phyloP scores from a whole-genome alignment of 371 early-diverging fungal species.

The Mucor ambiguus region DNA sequence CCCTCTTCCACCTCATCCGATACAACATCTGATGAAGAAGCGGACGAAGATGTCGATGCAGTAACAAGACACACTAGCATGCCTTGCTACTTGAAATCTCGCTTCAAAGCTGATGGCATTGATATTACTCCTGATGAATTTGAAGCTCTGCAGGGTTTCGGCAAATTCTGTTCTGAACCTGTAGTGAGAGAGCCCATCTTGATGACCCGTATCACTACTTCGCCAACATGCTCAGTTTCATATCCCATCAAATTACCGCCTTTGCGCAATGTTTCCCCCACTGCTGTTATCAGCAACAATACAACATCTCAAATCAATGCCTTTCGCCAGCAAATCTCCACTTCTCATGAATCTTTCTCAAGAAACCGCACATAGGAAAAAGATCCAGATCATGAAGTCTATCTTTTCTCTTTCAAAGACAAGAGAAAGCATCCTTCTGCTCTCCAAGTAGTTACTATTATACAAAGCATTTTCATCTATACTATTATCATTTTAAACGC shows the following conservation, averaged over 20 bases:
- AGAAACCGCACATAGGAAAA: constrained; percentile 4
- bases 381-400: neutral
- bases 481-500: constrained; percentile 3
- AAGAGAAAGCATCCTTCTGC: too few species aligned
- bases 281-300: neutral
- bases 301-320: constrained; percentile 14
- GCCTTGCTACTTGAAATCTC: neutral
- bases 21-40: constrained; percentile 1
- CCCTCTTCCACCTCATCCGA: constrained; percentile 7
- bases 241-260: constrained; percentile 18
- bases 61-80: neutral
- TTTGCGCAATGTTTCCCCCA: constrained; percentile 5
- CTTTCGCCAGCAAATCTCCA: constrained; percentile 21
- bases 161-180: constrained; percentile 39
- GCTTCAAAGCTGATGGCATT: constrained; percentile 14
- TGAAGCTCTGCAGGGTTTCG: constrained; percentile 49
- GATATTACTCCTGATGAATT: constrained; percentile 43
- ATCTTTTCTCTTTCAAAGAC: too few species aligned
- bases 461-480: neutral
- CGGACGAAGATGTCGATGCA: constrained; percentile 2
- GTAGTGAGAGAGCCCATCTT: constrained; percentile 59
- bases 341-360: constrained; percentile 25
- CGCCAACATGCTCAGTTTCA: constrained; percentile 1
- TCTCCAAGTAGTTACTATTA: too few species aligned
- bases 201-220: constrained; percentile 14